Evolutionary conservation across 2,329 filamentous ascomycete genomes (phyloP), one percentile per base, ranked within the genome.

Genomic region (Beauveria sp.): DNA sequence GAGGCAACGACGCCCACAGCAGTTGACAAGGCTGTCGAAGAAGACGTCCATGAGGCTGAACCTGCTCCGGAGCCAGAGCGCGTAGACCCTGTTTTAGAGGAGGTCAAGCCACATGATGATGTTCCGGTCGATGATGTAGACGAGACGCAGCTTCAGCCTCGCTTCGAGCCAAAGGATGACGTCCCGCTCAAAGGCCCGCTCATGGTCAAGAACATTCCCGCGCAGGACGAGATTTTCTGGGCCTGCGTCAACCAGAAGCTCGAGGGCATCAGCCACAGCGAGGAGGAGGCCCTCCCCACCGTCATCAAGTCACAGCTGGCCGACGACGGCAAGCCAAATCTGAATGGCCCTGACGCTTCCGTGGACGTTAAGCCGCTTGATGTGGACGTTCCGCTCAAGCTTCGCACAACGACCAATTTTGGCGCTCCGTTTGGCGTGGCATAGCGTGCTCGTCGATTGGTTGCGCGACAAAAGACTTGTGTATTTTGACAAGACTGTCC

Each of bases 151-250:
- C 64, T 64, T 10, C 69, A 73, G 54, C 67, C 67, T 4, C 65
- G 66, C 8, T 66, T 79, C 40, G 76, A 80, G 31, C 72, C 76
- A 5, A 67, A 70, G 9, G 76, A 79, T 5, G 83, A 84, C 63
- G 72, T 70, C 1, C 72, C 74, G 22, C 73, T 85, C 38, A 80
- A 76, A 59, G 82, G 80, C 0, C 83, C 82, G 9, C 66, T 85
- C 55, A 81, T 80, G 73, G 74, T 85, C 43, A 76, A 77, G 62
- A 85, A 85, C 64, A 79, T 81, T 63, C 81, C 82, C 1, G 80
- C 79, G 1, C 76, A 82, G 54, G 83, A 85, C 62, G 82, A 84
- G 65, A 72, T 80, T 24, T 85, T 85, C 64, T 79, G 82, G 55
- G 73, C 74, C 50, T 73, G 73, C 62, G 69, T 85, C 18, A 77